A percentile compares a stretch with the other conserved stretches of the same genome.
Conservation (phyloP, 345 rosid genomes). For the Cardiospermum halicacabum region DNA sequence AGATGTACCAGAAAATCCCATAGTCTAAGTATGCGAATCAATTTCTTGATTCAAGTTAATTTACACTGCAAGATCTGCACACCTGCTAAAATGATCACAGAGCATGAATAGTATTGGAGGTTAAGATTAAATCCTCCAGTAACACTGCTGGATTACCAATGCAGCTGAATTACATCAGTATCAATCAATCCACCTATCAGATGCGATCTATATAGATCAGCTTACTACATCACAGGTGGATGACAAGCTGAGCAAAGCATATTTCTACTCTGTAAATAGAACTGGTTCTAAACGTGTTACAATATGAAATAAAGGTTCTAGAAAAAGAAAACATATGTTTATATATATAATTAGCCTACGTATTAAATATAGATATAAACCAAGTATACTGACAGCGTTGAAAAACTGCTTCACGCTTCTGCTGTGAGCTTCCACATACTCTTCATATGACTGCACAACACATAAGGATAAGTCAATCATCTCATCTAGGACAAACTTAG, state of each 20-base stretch:
- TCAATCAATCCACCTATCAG: neutral
- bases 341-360: neutral
- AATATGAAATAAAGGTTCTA: neutral
- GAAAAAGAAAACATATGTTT: neutral
- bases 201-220: neutral
- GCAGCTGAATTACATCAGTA: neutral
- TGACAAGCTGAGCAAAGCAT: neutral
- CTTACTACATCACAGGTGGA: neutral
- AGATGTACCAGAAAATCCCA: neutral
- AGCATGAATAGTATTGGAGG: neutral
- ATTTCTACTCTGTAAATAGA: neutral
- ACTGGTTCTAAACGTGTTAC: neutral
- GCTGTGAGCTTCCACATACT: slow-evolving; percentile 79
- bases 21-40: neutral
- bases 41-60: neutral
- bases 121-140: neutral
- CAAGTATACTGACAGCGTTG: slow-evolving; percentile 56
- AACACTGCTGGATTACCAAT: neutral
- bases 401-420: slow-evolving; percentile 56
- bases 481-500: neutral
- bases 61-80: neutral
- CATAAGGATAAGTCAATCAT: slow-evolving; percentile 17
- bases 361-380: slow-evolving; percentile 2
- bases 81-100: neutral
- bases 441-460: slow-evolving; percentile 86